These are phyloP conservation scores for Solanum ossicruentum DNA, from an alignment of 257 asterid genomes.

Conservation along the genomic window DNA sequence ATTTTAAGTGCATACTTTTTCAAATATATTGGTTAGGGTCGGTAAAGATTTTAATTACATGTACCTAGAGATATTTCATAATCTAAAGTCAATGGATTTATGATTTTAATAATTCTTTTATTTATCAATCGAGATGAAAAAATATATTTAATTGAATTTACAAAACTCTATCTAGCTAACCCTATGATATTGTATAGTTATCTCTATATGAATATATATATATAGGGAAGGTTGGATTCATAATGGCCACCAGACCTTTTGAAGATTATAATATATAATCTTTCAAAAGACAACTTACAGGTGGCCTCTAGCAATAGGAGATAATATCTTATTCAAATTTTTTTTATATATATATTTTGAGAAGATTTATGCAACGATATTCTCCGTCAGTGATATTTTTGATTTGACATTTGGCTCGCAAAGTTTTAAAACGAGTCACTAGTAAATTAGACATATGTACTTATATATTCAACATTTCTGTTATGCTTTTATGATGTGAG, in stretches of 20 bases:
- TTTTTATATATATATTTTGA: background rate
- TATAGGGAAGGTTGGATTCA: background rate
- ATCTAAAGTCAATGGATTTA: background rate
- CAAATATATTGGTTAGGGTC: too few species aligned
- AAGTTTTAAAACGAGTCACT: too few species aligned
- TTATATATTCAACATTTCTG: too few species aligned
- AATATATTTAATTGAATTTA: background rate
- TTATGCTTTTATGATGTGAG: too few species aligned
- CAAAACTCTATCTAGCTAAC: background rate
- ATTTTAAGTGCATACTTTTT: too few species aligned
- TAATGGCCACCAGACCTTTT: background rate
- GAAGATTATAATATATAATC: background rate
- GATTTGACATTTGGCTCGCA: too few species aligned
- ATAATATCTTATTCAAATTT: background rate
- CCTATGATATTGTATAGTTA: background rate
- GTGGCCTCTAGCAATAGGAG: background rate
- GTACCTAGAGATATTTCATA: background rate
- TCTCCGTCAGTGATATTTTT: too few species aligned
- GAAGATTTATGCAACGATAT: background rate
- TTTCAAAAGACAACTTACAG: background rate
- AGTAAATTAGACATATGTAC: fast-evolving
- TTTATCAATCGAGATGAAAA: background rate
- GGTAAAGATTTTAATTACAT: too few species aligned
- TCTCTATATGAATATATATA: background rate
- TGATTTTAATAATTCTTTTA: background rate